Conservation (phyloP, 2,329 filamentous ascomycete genomes). For the Exophiala oligosperma region DNA sequence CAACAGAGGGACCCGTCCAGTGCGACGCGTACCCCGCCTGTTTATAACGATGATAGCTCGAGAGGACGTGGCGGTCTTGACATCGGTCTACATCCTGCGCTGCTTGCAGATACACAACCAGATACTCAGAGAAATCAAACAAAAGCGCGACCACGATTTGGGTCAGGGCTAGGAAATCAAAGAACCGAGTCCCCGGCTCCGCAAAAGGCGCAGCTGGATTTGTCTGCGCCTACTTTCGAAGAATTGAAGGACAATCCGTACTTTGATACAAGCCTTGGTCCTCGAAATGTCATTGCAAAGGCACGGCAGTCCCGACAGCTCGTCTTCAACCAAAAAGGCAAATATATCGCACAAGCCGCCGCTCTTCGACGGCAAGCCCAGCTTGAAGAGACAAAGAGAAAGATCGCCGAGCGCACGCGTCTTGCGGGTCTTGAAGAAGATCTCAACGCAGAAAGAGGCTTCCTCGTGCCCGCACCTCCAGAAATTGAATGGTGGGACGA, state of each 20-base stretch:
- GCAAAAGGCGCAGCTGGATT: slow-evolving; percentile 54
- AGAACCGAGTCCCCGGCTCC: slow-evolving; percentile 46
- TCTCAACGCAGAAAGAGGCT: slow-evolving; percentile 83
- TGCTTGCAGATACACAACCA: slow-evolving; percentile 53
- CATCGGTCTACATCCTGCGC: slow-evolving; percentile 74
- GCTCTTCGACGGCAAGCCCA: slow-evolving; percentile 83
- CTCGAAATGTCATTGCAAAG: slow-evolving; percentile 59
- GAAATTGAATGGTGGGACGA: slow-evolving; percentile 98
- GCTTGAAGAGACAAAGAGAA: slow-evolving; percentile 91
- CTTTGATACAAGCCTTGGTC: slow-evolving; percentile 69
- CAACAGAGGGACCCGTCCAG: slow-evolving; percentile 47
- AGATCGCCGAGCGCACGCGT: slow-evolving; percentile 81
- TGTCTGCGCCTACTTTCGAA: slow-evolving; percentile 58
- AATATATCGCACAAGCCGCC: slow-evolving; percentile 93
- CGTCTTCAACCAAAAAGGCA: slow-evolving; percentile 91
- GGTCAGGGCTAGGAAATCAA: slow-evolving; percentile 56
- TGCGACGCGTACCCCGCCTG: slow-evolving; percentile 42
- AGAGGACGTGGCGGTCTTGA: slow-evolving; percentile 67
- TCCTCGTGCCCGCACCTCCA: slow-evolving; percentile 78
- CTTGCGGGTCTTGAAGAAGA: slow-evolving; percentile 95
- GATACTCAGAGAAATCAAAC: slow-evolving; percentile 45
- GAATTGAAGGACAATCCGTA: slow-evolving; percentile 75
- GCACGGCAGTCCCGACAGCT: slow-evolving; percentile 72
- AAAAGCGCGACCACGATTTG: slow-evolving; percentile 48
- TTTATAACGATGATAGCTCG: slow-evolving; percentile 50